Evolutionary conservation across 2,329 filamentous ascomycete species (phyloP), one percentile per base, ranked within the genome.

Genomic region (Ophiognomonia clavigignenti-juglandacearum): DNA sequence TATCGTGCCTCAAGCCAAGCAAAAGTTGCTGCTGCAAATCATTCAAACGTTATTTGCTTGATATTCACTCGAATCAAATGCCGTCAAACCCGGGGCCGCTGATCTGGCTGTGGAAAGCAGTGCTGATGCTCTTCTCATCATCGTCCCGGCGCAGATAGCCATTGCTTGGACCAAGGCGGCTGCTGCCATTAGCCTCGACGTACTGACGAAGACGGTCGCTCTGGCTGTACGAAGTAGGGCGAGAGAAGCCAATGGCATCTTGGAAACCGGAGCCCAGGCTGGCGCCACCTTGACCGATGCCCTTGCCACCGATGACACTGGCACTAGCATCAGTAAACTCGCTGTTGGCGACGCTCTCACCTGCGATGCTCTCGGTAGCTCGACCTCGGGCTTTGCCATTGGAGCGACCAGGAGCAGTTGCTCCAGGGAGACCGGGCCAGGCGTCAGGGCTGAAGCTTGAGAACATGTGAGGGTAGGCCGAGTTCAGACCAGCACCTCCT

Each of bases 21-120:
- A 29, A 19, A 22, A 37, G 14, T 26, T 24, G 35, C 26, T 43
- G 34, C 39, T 43, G 45, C 40, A 45, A 45, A 22, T 27, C 36
- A 49, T 35, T 43, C 24, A 39, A 46, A 43, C 18, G 35, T 34
- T 35, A 48, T 39, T 39, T 45, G 46, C 46, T 26, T 37, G 18
- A 23, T 31, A 22, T 14, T 64, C 60, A 61, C 50, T 61, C 60
- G 50, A 61, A 65, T 51, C 64, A 63, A 57, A 52, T 52, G n/a
- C 49, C 49, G 61, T 77, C 74, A 55, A 75, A 77, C 50, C 74
- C 73, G 14, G 62, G 51, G 18, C 76, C 73, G 53, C 88, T 90
- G 56, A 96, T 83, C 68, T 97, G 93, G 71, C 90, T 96, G 52
- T 92, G 91, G 70, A 97, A 98, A 40, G 91, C 91, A 43, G 93